Percentiles rank a stretch among this genome's conserved stretches.
Evolutionary conservation across 2,329 filamentous ascomycete species (phyloP).

Genomic region (Metarhizium sp.): DNA sequence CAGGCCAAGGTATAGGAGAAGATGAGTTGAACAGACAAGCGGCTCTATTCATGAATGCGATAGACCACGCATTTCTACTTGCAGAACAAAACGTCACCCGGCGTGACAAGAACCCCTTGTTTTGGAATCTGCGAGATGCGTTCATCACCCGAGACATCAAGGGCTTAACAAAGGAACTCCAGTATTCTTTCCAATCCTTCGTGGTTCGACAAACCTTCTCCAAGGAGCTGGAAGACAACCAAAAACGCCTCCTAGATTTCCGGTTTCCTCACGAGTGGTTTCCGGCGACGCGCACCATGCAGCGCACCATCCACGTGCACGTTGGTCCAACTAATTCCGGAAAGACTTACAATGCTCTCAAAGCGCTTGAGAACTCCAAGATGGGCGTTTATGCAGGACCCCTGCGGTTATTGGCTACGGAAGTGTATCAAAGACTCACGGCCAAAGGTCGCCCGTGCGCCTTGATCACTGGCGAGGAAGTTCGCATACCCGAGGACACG

Average conservation of each 20-base stretch:
- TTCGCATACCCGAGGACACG: constrained; percentile 53
- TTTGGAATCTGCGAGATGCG: constrained; percentile 48
- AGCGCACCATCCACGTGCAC: constrained; percentile 81
- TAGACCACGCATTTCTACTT: constrained; percentile 35
- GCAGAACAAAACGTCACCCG: constrained; percentile 29
- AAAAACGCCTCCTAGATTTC: constrained; percentile 65
- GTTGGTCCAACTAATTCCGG: constrained; percentile 97
- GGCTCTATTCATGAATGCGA: constrained; percentile 32
- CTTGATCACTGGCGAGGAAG: constrained; percentile 85
- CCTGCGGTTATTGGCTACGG: constrained; percentile 78
- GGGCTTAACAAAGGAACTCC: constrained; percentile 49
- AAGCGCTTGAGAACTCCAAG: constrained; percentile 67
- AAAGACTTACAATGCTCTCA: constrained; percentile 90
- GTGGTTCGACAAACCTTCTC: constrained; percentile 50
- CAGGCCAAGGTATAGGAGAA: constrained; percentile 19
- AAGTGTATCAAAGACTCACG: constrained; percentile 82
- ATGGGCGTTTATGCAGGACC: constrained; percentile 86
- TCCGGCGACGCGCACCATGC: constrained; percentile 68
- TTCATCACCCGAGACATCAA: constrained; percentile 44
- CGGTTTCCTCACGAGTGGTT: constrained; percentile 92
- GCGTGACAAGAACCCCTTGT: constrained; percentile 41
- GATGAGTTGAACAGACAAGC: constrained; percentile 35
- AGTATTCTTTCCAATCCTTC: constrained; percentile 59
- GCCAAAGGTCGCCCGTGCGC: constrained; percentile 70
- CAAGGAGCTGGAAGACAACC: constrained; percentile 44